A percentile compares a stretch with the other conserved stretches of the same genome.
phyloP scores from a whole-genome alignment of 2,329 filamentous ascomycete species.

The Aspergillus japonicus region DNA sequence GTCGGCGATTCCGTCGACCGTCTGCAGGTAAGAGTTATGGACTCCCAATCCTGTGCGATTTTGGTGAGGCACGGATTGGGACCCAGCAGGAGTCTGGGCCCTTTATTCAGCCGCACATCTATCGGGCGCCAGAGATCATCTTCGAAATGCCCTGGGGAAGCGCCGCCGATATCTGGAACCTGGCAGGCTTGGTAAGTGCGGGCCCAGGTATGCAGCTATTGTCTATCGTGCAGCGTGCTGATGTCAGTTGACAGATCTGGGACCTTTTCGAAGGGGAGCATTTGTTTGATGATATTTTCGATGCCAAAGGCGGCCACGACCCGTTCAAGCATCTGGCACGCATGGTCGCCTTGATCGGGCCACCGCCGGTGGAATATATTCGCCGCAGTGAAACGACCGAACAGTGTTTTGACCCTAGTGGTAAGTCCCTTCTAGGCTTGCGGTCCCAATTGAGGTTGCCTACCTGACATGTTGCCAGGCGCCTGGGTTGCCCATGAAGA shows the following conservation, averaged over 20 bases:
- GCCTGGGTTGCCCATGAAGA: constrained; percentile 25
- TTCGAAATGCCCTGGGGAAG: constrained; percentile 47
- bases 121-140: constrained; percentile 39
- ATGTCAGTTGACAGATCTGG: constrained; percentile 42
- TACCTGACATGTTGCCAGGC: constrained; percentile 17
- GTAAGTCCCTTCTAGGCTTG: constrained; percentile 2
- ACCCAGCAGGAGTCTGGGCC: too few relatives aligned
- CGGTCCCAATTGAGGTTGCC: too few relatives aligned
- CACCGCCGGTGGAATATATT: constrained; percentile 27
- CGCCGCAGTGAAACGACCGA: constrained; percentile 28
- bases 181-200: constrained; percentile 47
- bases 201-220: constrained; percentile 4
- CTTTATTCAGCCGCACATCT: too few relatives aligned
- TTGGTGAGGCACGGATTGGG: too few relatives aligned
- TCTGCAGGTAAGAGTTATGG: too few relatives aligned
- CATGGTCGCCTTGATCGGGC: constrained; percentile 29
- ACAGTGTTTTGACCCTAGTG: constrained; percentile 28
- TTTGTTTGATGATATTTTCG: constrained; percentile 40
- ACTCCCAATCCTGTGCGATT: too few relatives aligned
- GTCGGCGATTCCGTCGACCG: too few relatives aligned
- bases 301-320: constrained; percentile 22
- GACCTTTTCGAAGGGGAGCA: constrained; percentile 48
- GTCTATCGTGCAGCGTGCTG: background rate
- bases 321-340: constrained; percentile 28
- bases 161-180: constrained; percentile 52